Conservation (phyloP, 148 eudicot species). For the Agrostemma githago region DNA sequence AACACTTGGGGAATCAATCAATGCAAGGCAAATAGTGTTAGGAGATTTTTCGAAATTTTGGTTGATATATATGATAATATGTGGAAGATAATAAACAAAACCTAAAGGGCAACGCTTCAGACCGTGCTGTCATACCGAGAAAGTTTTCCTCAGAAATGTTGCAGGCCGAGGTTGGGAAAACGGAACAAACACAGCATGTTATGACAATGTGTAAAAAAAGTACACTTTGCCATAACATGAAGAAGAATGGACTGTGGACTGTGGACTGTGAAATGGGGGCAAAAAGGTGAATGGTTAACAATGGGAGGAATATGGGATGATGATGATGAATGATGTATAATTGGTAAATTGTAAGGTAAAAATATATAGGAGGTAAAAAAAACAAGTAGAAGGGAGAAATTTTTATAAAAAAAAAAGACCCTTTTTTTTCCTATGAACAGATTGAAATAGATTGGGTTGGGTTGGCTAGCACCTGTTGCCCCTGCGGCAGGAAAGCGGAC, state of each 20-base stretch:
- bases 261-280: not conserved
- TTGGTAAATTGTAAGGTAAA: constrained; percentile 15
- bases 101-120: constrained; percentile 49
- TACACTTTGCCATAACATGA: constrained; percentile 47
- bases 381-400: not conserved
- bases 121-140: constrained; percentile 37
- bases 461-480: constrained; percentile 58
- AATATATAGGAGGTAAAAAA: not conserved
- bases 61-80: constrained; percentile 13
- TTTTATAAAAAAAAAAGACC: not conserved
- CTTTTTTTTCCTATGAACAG: constrained; percentile 18
- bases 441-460: not conserved
- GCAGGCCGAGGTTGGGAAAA: constrained; percentile 78
- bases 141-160: constrained; percentile 32
- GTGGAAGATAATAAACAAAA: constrained; percentile 12
- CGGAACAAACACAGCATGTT: constrained; percentile 19
- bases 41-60: constrained; percentile 10
- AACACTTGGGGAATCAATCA: constrained; percentile 12
- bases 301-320: not conserved
- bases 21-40: constrained; percentile 17
- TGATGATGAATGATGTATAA: constrained; percentile 23
- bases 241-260: constrained; percentile 20
- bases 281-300: constrained; percentile 4
- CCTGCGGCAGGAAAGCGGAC: constrained; percentile 66
- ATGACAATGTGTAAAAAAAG: constrained; percentile 57